Conservation (phyloP, 306 rosid species). For the Adenanthera pavonina region DNA sequence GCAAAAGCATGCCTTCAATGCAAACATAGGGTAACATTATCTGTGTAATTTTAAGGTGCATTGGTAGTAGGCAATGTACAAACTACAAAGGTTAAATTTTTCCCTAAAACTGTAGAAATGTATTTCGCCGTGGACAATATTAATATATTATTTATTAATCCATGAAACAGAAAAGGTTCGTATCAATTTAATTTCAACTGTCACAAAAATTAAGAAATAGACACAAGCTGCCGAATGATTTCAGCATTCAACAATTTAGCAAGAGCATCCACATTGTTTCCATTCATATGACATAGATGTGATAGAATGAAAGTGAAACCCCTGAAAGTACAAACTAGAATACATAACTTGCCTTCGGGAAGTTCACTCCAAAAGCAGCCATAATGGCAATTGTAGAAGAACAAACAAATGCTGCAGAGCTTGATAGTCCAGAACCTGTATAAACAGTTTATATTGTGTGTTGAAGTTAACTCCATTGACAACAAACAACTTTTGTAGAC, state of each 20-base stretch:
- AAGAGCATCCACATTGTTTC: not conserved
- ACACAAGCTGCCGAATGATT: constrained; percentile 14
- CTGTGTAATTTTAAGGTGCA: not conserved
- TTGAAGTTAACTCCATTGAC: constrained; percentile 18
- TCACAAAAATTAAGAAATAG: constrained; percentile 8
- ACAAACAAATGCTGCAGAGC: constrained; percentile 98
- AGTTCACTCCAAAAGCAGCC: constrained; percentile 86
- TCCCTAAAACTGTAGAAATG: not conserved
- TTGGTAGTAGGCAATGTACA: not conserved
- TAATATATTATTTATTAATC: not conserved
- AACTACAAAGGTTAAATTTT: not conserved
- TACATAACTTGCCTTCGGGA: constrained; percentile 66
- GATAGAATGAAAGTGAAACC: not conserved
- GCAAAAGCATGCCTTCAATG: constrained; percentile 18
- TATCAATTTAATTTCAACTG: not conserved
- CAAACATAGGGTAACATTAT: not conserved
- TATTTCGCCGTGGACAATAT: not conserved
- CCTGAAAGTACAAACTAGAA: constrained; percentile 14
- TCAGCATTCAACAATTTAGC: constrained; percentile 21
- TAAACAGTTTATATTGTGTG: not conserved
- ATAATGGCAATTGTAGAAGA: constrained; percentile 92
- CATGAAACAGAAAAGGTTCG: constrained; percentile 17
- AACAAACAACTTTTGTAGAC: constrained; percentile 25
- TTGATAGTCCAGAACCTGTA: constrained; percentile 95
- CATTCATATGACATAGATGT: not conserved